A percentile compares a stretch with the other conserved stretches of the same genome.
Evolutionary conservation across 352 stramenopile species (phyloP).

Genomic region (Globisporangium middletonii): DNA sequence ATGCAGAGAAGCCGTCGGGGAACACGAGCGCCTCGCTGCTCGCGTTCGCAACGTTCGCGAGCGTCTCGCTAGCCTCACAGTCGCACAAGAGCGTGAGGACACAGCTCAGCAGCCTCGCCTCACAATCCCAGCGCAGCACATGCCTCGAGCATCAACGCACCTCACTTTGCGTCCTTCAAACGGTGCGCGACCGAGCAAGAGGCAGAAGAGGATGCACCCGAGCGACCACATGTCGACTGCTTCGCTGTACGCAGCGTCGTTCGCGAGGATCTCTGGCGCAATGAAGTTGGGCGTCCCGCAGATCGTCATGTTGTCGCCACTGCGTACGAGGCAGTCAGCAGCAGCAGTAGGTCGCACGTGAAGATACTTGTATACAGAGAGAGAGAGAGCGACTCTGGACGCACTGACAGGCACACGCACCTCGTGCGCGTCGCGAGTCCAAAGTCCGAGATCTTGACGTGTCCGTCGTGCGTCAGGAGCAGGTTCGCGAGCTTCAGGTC

Average conservation of each 20-base stretch:
- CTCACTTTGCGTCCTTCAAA: slow-evolving; percentile 75
- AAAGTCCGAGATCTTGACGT: slow-evolving; percentile 77
- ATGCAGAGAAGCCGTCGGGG: slow-evolving; percentile 45
- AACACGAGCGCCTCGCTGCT: slow-evolving; percentile 34
- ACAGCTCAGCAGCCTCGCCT: too few species aligned
- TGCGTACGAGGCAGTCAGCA: slow-evolving; percentile 5
- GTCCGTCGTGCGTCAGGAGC: slow-evolving; percentile 37
- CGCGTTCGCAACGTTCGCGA: slow-evolving; percentile 64
- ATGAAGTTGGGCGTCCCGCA: slow-evolving; percentile 85
- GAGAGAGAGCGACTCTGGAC: too few species aligned
- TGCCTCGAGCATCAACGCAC: slow-evolving; percentile 13
- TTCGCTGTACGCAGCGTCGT: slow-evolving; percentile 36
- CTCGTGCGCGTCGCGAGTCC: slow-evolving; percentile 54
- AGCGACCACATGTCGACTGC: slow-evolving; percentile 78
- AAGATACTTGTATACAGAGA: too few species aligned
- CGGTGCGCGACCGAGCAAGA: slow-evolving; percentile 54
- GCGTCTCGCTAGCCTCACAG: slow-evolving; percentile 35
- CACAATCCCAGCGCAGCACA: too few species aligned
- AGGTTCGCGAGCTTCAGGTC: slow-evolving; percentile 79
- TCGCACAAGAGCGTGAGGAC: too few species aligned
- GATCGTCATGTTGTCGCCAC: slow-evolving; percentile 55
- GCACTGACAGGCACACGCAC: slow-evolving; percentile 15
- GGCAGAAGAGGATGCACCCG: slow-evolving; percentile 71
- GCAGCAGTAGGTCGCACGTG: too few species aligned
- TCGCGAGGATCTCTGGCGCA: slow-evolving; percentile 62